Evolutionary conservation across 2,329 filamentous ascomycete genomes (phyloP), one percentile per base, ranked within the genome.

Genomic region (Fusarium graminum): DNA sequence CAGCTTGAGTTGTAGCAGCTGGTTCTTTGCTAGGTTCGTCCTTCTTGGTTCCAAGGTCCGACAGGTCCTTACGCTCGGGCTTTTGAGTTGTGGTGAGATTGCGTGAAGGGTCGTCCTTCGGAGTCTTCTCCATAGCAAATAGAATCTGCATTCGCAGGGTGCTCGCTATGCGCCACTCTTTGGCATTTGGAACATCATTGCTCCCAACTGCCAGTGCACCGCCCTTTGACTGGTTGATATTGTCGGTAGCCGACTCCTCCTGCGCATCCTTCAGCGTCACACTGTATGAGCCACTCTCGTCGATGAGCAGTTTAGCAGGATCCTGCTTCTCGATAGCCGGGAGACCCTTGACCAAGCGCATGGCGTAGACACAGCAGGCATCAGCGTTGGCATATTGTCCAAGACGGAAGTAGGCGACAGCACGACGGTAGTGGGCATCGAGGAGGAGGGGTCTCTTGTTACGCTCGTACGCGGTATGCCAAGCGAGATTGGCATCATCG

Each of bases 401-500:
- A 39, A 93, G 81, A 46, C 89, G 86, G 76, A 88, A 91, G 26
- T 94, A 83, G 12, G 90, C 86, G 13, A 97, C 87, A 7, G 88
- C 91, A 36, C 94, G 88, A 69, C 94, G 88, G 72, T 95, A 87
- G 73, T 97, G 92, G 3, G 92, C 90, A n/a, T 92, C 87, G 43
- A 89, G 84, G 76, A 97, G 92, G 29, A 91, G 84, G 67, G 92
- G 88, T 49, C 91, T 88, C 72, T 90, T 91, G 30, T 86, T 91
- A 39, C 94, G 90, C 64, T 90, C 83, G 26, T 80, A 81, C 4
- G 89, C 90, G 6, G 84, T 79, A 36, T 84, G 79, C 52, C 91
- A 85, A 4, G 89, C 91, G 45, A 84, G 82, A 64, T 93, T 87
- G 36, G 90, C 88, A 77, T 94, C 91, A 38, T 80, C 81, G 42